These are phyloP conservation scores for Arabidopsis suecica DNA, from an alignment of 345 rosid species.

Conservation along the genomic window DNA sequence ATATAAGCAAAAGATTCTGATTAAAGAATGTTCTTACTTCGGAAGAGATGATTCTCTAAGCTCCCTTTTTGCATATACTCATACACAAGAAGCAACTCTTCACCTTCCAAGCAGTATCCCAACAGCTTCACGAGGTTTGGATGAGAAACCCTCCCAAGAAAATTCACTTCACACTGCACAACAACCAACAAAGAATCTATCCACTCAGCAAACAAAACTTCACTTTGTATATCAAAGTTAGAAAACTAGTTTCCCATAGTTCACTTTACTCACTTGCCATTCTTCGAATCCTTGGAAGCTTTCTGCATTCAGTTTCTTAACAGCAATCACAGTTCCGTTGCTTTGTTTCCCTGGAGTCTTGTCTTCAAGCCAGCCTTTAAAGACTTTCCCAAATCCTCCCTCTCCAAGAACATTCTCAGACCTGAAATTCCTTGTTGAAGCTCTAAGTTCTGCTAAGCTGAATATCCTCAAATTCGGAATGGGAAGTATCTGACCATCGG, in stretches of 20 bases:
- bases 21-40: constrained; percentile 55
- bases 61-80: constrained; percentile 97
- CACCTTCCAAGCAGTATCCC: constrained; percentile 86
- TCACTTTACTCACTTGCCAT: constrained; percentile 77
- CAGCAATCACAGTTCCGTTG: constrained; percentile 74
- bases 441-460: constrained; percentile 68
- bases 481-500: constrained; percentile 72
- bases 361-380: constrained; percentile 91
- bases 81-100: constrained; percentile 80
- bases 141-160: constrained; percentile 86
- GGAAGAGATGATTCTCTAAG: constrained; percentile 90
- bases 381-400: constrained; percentile 95
- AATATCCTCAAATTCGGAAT: constrained; percentile 67
- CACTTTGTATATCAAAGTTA: neutral
- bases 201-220: constrained; percentile 14
- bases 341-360: constrained; percentile 58
- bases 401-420: constrained; percentile 84
- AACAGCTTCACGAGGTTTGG: constrained; percentile 84
- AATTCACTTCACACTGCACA: constrained; percentile 77
- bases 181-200: constrained; percentile 26
- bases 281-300: constrained; percentile 85
- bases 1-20: neutral
- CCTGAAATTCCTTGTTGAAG: constrained; percentile 73
- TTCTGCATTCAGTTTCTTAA: constrained; percentile 82
- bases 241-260: neutral